Base-by-base conservation (phyloP, 2,329 filamentous ascomycete genomes). In the Akanthomyces uredinophilus region DNA sequence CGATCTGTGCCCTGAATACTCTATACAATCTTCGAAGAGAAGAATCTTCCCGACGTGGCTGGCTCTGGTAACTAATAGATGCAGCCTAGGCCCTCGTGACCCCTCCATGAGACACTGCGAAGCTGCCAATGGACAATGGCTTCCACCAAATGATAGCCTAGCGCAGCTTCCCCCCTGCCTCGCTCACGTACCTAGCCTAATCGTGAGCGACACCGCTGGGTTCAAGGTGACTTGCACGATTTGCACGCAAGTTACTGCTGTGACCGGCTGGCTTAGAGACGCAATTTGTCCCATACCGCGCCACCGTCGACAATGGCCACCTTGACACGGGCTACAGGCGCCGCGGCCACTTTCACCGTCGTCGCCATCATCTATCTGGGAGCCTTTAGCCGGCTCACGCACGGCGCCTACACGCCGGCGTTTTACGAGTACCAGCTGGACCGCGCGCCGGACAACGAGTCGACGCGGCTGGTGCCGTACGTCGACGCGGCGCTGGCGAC, bases 341-440 rank as follows among this genome's bases (percentile, higher is more conserved):
- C 32, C 27, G 46, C 22, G 44, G 46, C 56, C 11, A 59, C 35
- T 14, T 8, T 41, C 18, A 50, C 35, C 8, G 56, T 63, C 52
- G 52, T 64, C 5, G 37, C 44, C 57, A 50, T 65, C 60, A 57
- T 62, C 49, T 65, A 64, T 53, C 29, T 66, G 44, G 65, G 66
- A 43, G 65, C 54, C 57, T 66, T 67, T 60, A 65, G 66, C 54
- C 66, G 67, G 54, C 54, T 68, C 51, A 68, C 68, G 39, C 64
- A 68, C 29, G 66, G 67, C 53, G 66, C 50, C n/a, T 65, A 64
- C 59, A 68, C 65, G 6, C 68, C 66, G 4, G n/a, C 44, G 51
- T 67, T 68, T 53, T 66, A 68, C 63, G 59, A 46, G 37, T 69
- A 68, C 61, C 67, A 68, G 63, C 55, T 68, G 41, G 64, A 68